Base-by-base conservation (phyloP, 352 stramenopile genomes). In the Saprolegnia diclina region DNA sequence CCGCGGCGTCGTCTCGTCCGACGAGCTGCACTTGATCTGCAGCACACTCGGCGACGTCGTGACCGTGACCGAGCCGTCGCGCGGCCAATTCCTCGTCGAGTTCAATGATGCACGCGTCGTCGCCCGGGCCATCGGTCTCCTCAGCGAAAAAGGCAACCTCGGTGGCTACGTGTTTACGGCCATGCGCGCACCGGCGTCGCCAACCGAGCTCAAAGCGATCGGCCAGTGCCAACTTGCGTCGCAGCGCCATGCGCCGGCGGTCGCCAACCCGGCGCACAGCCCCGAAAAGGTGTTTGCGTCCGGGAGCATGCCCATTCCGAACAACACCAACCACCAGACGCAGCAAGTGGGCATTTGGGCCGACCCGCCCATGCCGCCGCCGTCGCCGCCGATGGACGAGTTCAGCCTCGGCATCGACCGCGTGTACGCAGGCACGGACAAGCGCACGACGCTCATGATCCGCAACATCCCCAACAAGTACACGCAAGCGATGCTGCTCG, bases 401-500 rank as follows among this genome's bases (percentile, higher is more conserved):
- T 96, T 88, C 72, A 89, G 77, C 35, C 73, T 96, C 54, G 85
- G 75, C 19, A 87, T 96, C 24, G 80, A 89, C 2, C 81, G 82
- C 40, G 85, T 96, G 26, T 73, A 72, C 2, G 82, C 79, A 26
- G 96, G 94, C 7, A 83, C 87, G 66, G 97, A 99, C 78, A 89
- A 77, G 57, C 84, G 97, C 59, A 99, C 97, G 38, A 99, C 97
- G 16, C 81, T 99, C 37, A 99, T 99, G 97, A 95, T 99, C 61
- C 90, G 97, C 69, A 99, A 99, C 78, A 99, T 99, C 57, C 97
- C 97, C 11, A 99, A 99, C 91, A 99, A 99, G 82, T 99, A 99
- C 78, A 99, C 97, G 6, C 97, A 99, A 75, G 83, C 98, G 71
- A 99, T 99, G 95, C 79, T 99, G 16, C 79, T 99, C 11, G 67